Conservation (phyloP, 2,329 filamentous ascomycete species). For the Zymoseptoria pseudotritici region DNA sequence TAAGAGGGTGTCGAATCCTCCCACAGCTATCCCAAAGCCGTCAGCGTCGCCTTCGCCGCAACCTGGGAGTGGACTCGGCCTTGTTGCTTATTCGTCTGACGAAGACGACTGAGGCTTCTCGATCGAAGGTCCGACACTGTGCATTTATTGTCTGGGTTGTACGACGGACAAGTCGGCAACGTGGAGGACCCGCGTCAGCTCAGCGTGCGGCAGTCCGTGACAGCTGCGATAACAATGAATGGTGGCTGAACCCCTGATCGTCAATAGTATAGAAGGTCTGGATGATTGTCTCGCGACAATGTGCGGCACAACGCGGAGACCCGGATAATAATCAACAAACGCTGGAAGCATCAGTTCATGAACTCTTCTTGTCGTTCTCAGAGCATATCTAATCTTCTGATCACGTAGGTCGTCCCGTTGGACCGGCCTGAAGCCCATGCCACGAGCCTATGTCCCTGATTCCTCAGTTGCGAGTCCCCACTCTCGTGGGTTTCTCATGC, state of each 20-base stretch:
- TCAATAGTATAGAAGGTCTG: not conserved
- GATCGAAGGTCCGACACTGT: not conserved
- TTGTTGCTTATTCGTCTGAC: constrained; percentile 39
- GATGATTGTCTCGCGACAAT: not conserved
- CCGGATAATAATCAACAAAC: not conserved
- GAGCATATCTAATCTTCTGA: not conserved
- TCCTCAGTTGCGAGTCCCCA: not conserved
- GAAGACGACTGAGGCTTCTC: constrained; percentile 31
- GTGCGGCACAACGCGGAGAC: not conserved
- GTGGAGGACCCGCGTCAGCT: not conserved
- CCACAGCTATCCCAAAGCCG: not conserved
- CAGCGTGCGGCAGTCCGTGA: not conserved
- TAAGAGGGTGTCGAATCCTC: not conserved
- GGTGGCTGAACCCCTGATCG: not conserved
- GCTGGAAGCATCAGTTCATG: not conserved
- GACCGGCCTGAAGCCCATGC: not conserved
- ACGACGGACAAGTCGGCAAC: not conserved
- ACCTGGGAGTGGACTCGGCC: constrained; percentile 22
- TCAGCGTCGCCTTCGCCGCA: constrained; percentile 13
- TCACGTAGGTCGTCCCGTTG: not conserved
- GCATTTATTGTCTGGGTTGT: too few species aligned
- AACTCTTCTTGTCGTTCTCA: not conserved
- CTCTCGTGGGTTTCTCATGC: not conserved
- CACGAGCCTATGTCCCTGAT: not conserved
- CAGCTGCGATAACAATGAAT: not conserved